Evolutionary conservation across 169 alveolate genomes (phyloP).

Genomic region (Cryptosporidium sp.): DNA sequence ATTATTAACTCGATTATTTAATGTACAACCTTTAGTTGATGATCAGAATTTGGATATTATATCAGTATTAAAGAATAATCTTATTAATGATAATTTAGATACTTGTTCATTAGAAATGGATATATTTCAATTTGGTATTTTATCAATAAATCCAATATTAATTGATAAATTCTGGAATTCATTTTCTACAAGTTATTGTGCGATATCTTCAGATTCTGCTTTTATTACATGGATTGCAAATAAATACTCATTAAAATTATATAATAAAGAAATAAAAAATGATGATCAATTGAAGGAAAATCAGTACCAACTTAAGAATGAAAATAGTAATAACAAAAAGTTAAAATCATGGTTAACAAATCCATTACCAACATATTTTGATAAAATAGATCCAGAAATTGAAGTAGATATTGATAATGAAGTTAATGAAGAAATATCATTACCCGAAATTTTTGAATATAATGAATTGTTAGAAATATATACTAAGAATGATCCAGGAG

Average conservation of each 20-base stretch:
- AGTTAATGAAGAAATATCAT: background rate
- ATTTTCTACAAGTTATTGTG: conserved; percentile 3
- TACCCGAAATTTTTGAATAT: conserved; percentile 44
- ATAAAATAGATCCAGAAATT: conserved; percentile 13
- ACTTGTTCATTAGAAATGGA: conserved; percentile 37
- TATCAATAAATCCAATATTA: conserved; percentile 30
- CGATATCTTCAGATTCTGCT: conserved; percentile 34
- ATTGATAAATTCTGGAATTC: conserved; percentile 5
- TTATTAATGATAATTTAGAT: conserved; percentile 7
- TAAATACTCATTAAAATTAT: conserved; percentile 19
- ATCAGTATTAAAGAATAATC: conserved; percentile 17
- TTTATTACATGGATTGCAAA: conserved; percentile 45
- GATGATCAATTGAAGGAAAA: background rate
- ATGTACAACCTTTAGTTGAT: conserved; percentile 12
- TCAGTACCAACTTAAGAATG: background rate
- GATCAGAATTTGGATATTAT: conserved; percentile 30
- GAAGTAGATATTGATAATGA: conserved; percentile 25
- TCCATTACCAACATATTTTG: conserved; percentile 51
- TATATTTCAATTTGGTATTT: conserved; percentile 49
- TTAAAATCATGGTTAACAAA: conserved; percentile 34
- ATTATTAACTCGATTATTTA: conserved; percentile 28
- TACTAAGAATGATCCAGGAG: background rate
- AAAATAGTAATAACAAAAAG: background rate
- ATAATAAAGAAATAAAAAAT: background rate
- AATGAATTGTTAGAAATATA: conserved; percentile 22